These are phyloP conservation scores for Skeletonema tropicum DNA, from an alignment of 108 stramenopile genomes.

Conservation along the genomic window DNA sequence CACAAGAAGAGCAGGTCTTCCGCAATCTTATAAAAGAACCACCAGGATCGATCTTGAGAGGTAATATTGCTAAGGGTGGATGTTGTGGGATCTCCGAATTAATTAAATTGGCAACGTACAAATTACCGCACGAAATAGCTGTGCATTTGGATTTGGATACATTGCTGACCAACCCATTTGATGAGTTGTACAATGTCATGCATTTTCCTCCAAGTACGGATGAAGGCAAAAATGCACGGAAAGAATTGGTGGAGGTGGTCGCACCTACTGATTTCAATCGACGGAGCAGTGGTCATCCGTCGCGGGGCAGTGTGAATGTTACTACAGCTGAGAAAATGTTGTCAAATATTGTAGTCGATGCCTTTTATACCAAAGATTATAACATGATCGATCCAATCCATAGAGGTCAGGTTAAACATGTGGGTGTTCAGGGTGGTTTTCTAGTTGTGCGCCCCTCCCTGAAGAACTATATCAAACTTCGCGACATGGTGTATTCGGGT, in stretches of 20 bases:
- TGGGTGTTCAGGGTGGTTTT: slow-evolving; percentile 90
- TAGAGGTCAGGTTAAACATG: slow-evolving; percentile 4
- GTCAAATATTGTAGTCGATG: slow-evolving; percentile 44
- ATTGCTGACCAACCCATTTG: no score
- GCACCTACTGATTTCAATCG: slow-evolving; percentile 29
- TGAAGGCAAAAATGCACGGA: slow-evolving; percentile 11
- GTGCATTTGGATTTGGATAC: no score
- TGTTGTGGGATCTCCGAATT: no score
- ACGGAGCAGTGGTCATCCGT: slow-evolving; percentile 5
- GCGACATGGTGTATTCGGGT: slow-evolving; percentile 64
- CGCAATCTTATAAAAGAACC: no score
- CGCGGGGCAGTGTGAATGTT: slow-evolving; percentile 3
- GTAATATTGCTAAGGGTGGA: no score
- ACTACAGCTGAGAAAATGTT: slow-evolving; percentile 7
- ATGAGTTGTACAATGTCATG: no score
- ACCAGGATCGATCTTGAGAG: no score
- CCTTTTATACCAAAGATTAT: slow-evolving; percentile 70
- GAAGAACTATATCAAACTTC: slow-evolving; percentile 54
- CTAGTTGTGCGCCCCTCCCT: slow-evolving; percentile 68
- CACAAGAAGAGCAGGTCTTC: no score
- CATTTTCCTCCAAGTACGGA: no score
- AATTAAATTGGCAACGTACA: no score
- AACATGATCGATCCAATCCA: slow-evolving; percentile 47
- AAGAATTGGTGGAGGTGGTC: slow-evolving; percentile 17
- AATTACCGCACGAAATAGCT: no score